phyloP scores from a whole-genome alignment of 2,329 filamentous ascomycete species.

The Paradendryphiella salina region DNA sequence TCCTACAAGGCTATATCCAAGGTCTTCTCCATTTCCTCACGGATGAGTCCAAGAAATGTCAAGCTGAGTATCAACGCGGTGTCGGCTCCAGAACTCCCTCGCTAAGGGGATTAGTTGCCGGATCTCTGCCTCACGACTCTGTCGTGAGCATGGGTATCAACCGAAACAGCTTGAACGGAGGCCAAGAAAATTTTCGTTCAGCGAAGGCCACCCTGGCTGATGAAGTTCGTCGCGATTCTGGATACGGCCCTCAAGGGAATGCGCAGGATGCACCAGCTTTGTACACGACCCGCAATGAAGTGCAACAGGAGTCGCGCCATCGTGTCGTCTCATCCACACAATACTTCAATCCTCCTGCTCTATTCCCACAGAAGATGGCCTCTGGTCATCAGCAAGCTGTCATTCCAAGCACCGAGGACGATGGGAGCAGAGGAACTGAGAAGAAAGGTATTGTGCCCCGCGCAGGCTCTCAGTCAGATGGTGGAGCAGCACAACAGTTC shows the following conservation, averaged over 20 bases:
- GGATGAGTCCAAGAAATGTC: slow-evolving; percentile 31
- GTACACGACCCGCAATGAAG: slow-evolving; percentile 21
- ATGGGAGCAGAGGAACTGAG: slow-evolving; percentile 14
- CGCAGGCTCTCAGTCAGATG: slow-evolving; percentile 15
- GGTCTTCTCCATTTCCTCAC: slow-evolving; percentile 38
- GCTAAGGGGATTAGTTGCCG: slow-evolving; percentile 32
- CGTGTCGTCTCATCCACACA: slow-evolving; percentile 19
- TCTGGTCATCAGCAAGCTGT: slow-evolving; percentile 14
- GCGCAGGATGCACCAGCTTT: slow-evolving; percentile 13
- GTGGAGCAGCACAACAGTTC: slow-evolving; percentile 22
- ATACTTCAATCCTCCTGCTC: slow-evolving; percentile 16
- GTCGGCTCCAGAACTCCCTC: slow-evolving; percentile 27
- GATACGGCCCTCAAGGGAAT: slow-evolving; percentile 20
- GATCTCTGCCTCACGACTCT: slow-evolving; percentile 35
- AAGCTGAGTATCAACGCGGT: slow-evolving; percentile 15
- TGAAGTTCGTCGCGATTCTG: slow-evolving; percentile 18
- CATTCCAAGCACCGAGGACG: slow-evolving; percentile 16
- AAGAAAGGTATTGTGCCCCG: slow-evolving; percentile 25
- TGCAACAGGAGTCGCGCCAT: slow-evolving; percentile 17
- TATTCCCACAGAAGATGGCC: slow-evolving; percentile 17
- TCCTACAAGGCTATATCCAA: slow-evolving; percentile 42
- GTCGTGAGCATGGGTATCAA: slow-evolving; percentile 34
- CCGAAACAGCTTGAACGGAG: slow-evolving; percentile 14
- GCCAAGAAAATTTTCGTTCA: slow-evolving; percentile 36
- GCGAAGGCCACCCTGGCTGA: slow-evolving; percentile 12